Conservation (phyloP, 306 rosid species). For the Corylus avellana region DNA sequence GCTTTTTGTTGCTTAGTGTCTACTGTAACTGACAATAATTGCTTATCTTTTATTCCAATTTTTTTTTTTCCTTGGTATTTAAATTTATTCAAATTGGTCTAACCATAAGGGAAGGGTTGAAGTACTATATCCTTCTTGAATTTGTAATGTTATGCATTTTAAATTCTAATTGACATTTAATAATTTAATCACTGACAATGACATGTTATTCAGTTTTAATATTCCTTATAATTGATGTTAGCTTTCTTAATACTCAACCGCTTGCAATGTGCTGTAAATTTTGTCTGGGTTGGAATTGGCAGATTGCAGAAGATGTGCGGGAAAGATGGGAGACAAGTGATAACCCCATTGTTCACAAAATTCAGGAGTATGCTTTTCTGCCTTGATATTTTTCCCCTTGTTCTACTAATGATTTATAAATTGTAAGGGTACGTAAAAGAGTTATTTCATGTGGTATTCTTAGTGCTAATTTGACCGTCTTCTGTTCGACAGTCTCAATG, state of each 20-base stretch:
- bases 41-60: not conserved
- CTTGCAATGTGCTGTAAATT: conserved; percentile 14
- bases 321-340: conserved; percentile 81
- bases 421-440: not conserved
- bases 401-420: conserved; percentile 16
- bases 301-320: conserved; percentile 84
- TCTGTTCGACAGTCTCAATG: conserved; percentile 69
- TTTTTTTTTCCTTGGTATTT: not conserved
- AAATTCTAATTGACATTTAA: not conserved
- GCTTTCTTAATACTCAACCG: conserved; percentile 15
- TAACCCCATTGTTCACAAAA: conserved; percentile 73
- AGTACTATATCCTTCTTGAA: not conserved
- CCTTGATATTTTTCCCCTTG: conserved; percentile 15
- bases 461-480: conserved; percentile 20
- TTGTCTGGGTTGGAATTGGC: conserved; percentile 43
- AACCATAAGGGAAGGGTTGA: not conserved
- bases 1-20: not conserved
- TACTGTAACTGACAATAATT: not conserved
- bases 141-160: not conserved
- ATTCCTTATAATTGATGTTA: not conserved
- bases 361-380: conserved; percentile 68
- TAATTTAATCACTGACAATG: not conserved
- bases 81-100: not conserved
- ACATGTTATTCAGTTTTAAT: conserved; percentile 1
- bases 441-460: conserved; percentile 6